Percentiles rank a stretch among this genome's conserved stretches.
These are phyloP conservation scores for Acmispon strigosus DNA, from an alignment of 306 rosid genomes.

Conservation along the genomic window DNA sequence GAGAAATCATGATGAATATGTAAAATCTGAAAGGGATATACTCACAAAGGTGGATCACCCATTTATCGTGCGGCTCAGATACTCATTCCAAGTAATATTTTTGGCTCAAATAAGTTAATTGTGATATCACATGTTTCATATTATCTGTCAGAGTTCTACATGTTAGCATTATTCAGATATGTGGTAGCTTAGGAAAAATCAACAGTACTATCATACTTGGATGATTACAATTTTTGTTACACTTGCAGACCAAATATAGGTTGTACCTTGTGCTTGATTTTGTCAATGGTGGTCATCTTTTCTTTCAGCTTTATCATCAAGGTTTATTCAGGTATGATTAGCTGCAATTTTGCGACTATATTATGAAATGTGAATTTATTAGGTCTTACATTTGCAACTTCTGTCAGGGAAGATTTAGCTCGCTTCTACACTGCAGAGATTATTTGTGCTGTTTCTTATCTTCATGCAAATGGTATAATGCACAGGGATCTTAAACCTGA, in stretches of 20 bases:
- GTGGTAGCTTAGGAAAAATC: too few species aligned
- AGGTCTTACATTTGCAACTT: background rate
- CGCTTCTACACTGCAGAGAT: constrained; percentile 81
- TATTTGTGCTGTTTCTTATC: constrained; percentile 75
- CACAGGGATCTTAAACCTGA: constrained; percentile 90
- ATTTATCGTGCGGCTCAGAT: constrained; percentile 67
- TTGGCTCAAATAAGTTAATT: background rate
- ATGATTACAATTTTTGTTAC: background rate
- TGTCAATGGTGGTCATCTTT: constrained; percentile 79
- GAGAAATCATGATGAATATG: constrained; percentile 66
- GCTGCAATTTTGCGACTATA: background rate
- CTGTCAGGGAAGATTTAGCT: constrained; percentile 75
- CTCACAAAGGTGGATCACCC: constrained; percentile 65
- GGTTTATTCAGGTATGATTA: constrained; percentile 66
- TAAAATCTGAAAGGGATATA: constrained; percentile 80
- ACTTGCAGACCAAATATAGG: constrained; percentile 70
- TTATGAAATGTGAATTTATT: background rate
- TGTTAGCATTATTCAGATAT: too few species aligned
- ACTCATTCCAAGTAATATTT: constrained; percentile 71
- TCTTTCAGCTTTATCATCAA: constrained; percentile 74
- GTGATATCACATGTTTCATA: background rate
- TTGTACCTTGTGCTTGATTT: constrained; percentile 80
- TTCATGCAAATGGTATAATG: constrained; percentile 71
- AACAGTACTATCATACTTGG: background rate
- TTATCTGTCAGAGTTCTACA: background rate